These are phyloP conservation scores for Curvularia eragrostidis DNA, from an alignment of 2,329 filamentous ascomycete species.

Conservation along the genomic window DNA sequence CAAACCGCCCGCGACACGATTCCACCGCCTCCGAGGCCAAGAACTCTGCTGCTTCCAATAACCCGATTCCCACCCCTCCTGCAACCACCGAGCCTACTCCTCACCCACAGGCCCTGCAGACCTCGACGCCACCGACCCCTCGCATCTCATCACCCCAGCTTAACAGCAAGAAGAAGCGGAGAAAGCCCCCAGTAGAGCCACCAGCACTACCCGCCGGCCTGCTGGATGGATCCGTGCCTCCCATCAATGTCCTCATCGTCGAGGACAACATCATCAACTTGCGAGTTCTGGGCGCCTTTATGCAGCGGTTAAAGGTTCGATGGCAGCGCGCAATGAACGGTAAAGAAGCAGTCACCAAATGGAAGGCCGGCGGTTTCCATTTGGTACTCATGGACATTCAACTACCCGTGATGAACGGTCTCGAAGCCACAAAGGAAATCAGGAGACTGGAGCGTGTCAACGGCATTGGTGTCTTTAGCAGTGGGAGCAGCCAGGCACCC, in stretches of 20 bases:
- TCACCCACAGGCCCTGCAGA: conserved; percentile 39
- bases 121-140: conserved; percentile 57
- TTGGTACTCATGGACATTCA: conserved; percentile 99
- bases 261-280: conserved; percentile 99
- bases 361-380: conserved; percentile 91
- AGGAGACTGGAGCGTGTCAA: conserved; percentile 87
- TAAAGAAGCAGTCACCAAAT: conserved; percentile 89
- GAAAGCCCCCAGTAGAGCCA: conserved; percentile 46
- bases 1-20: conserved; percentile 47
- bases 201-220: conserved; percentile 61
- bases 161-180: conserved; percentile 54
- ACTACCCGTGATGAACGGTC: conserved; percentile 91
- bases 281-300: conserved; percentile 90
- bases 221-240: conserved; percentile 83
- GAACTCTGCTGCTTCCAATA: conserved; percentile 51
- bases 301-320: conserved; percentile 92
- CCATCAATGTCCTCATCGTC: conserved; percentile 96
- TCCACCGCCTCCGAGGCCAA: conserved; percentile 54
- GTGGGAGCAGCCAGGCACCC: conserved; percentile 54
- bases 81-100: conserved; percentile 54
- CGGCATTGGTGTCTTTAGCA: conserved; percentile 85
- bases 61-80: conserved; percentile 64
- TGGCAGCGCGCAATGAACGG: conserved; percentile 99
- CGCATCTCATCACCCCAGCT: conserved; percentile 59
- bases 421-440: conserved; percentile 95